Base-by-base conservation (phyloP, 176 grass and related monocot species). In the Carex cristatella region DNA sequence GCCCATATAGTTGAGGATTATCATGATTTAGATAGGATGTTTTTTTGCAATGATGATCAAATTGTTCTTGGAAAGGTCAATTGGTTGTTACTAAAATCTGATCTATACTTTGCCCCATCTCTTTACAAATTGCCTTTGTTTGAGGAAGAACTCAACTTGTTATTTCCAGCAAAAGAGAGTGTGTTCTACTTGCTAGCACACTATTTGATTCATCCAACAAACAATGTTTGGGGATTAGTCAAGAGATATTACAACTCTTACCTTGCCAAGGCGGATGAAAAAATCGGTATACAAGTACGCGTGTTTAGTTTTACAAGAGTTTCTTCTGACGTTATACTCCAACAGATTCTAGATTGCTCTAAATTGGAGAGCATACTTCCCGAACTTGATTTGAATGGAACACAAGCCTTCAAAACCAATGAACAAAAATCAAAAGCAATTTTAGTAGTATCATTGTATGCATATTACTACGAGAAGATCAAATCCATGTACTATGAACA, bases 11-110 rank as follows among this genome's bases (percentile, higher is more conserved):
- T n/a, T 28, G 62, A 83, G 40, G 66, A 78, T 40, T 46, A 38
- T 53, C 33, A 15, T 10, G 16, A 69, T 13, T 49, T 37, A 10
- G 86, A 90, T 38, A 0, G 6, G 5, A 30, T 70, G 5, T 91
- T 92, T 67, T 94, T 84, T 85, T 94, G 92, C 68, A 81, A 84
- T 14, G 87, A 91, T 11, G 80, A 89, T 32, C 92, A 94, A 64
- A 31, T 12, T 40, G 61, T 87, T 27, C 83, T 94, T 30, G 2
- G 1, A 4, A 90, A 87, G 83, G 76, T 94, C 57, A 78, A 77
- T 65, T 94, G 92, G 92, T 60, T 94, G 68, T 49, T 94, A 19
- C 30, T 90, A 38, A 44, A 60, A 55, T 90, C 85, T 2, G 90
- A 94, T 53, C 19, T 87, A 31, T 94, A 91, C 75, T 91, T 88